Percentiles rank a stretch among this genome's conserved stretches.
phyloP scores from a whole-genome alignment of 257 asterid genomes.

The Solanum raphanifolium region DNA sequence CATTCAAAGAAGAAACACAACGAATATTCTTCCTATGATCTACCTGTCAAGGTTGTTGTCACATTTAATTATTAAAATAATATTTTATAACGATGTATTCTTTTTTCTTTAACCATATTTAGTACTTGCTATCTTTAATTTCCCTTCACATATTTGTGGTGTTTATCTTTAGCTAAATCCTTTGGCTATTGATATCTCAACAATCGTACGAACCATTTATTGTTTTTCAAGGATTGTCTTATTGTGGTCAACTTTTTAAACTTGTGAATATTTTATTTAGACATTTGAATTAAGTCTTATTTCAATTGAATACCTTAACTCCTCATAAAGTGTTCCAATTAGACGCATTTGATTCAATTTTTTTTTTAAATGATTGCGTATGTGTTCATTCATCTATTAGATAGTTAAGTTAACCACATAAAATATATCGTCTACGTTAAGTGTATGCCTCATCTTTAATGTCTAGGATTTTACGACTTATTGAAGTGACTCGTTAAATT shows the following conservation, averaged over 20 bases:
- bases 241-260: no score
- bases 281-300: background rate
- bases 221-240: background rate
- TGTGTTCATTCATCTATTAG: background rate
- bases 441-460: background rate
- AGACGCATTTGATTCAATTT: background rate
- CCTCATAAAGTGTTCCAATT: no score
- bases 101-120: background rate
- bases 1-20: background rate
- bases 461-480: background rate
- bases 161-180: background rate
- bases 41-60: background rate
- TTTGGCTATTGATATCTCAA: background rate
- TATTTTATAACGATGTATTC: background rate
- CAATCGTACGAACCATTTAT: background rate
- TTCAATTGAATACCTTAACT: background rate
- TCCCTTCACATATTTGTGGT: background rate
- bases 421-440: no score
- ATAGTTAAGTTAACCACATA: background rate
- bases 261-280: background rate
- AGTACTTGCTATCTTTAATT: background rate
- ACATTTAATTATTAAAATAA: background rate
- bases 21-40: background rate
- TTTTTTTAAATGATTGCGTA: background rate
- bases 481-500: fast-evolving